Base-by-base conservation (phyloP, 306 rosid species). In the Glycine soja region DNA sequence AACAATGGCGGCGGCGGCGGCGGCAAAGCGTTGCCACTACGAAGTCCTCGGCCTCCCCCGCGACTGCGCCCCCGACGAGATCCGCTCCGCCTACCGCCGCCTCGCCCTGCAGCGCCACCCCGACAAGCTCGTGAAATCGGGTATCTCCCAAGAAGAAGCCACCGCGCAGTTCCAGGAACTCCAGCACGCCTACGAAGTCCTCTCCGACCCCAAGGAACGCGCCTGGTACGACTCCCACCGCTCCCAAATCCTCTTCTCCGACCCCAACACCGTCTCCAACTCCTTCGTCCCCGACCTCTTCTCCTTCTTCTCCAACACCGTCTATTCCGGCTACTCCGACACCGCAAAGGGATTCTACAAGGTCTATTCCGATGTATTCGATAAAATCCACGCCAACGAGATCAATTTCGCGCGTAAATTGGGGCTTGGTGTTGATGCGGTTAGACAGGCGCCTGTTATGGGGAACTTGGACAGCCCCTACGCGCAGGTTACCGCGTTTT, bases 181-280 rank as follows among this genome's bases (percentile, higher is more conserved):
- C 0, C 90, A 84, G 46, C 98, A 92, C 8, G 98, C 99, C 36
- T 96, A 93, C 77, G 99, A 93, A 89, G 93, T 96, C 43, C 99
- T 96, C 75, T 93, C 97, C 65, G 97, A 96, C 70, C 94, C 98
- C 0, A 96, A 92, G 46, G 99, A 96, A 68, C 99, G 99, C 0
- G 84, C 98, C 24, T 96, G 97, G 97, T 96, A 96, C 86, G 99
- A 96, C 42, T 96, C 99, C 9, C 99, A 96, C 83, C 97, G 99
- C 9, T 90, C 97, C 19, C 93, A 92, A 74, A 96, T 96, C 74
- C 99, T 96, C 74, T 96, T 90, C 82, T 86, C 97, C 67, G 97
- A 96, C 56, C 89, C 93, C 11, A 57, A 51, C 77, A 84, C 97
- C 6, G 82, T 52, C 18, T 34, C 76, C 9, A 74, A 76, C 77